Evolutionary conservation across 805 yeast species (phyloP).

Genomic region (Barnettozyma wickerhamii): DNA sequence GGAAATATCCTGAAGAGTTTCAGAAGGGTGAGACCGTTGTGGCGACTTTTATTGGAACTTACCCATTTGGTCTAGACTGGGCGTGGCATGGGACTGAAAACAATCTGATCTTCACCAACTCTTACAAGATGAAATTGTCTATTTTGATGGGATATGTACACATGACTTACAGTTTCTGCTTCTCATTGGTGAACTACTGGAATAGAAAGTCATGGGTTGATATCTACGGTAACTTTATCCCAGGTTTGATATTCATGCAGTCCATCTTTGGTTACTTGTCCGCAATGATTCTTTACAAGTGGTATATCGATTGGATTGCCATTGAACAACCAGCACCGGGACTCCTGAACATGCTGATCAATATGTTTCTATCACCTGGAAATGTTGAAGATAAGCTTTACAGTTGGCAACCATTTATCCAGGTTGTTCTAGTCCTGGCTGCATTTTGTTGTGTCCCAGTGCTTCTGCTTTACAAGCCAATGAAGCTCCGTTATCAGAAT

Average conservation of each 20-base stretch:
- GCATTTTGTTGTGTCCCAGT: constrained; percentile 93
- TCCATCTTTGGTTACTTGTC: constrained; percentile 93
- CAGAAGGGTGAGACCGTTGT: constrained; percentile 63
- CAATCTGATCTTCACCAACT: constrained; percentile 82
- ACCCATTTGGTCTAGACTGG: constrained; percentile 84
- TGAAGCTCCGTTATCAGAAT: constrained; percentile 58
- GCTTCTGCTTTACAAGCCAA: constrained; percentile 80
- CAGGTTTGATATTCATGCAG: constrained; percentile 93
- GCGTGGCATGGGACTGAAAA: constrained; percentile 98
- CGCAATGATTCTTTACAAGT: constrained; percentile 82
- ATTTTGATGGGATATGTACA: constrained; percentile 91
- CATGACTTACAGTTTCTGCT: constrained; percentile 86
- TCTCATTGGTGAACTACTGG: constrained; percentile 76
- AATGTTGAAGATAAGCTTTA: constrained; percentile 75
- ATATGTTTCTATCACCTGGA: constrained; percentile 95
- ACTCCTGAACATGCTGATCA: constrained; percentile 87
- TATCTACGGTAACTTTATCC: constrained; percentile 87
- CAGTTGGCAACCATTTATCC: constrained; percentile 74
- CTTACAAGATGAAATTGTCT: constrained; percentile 96
- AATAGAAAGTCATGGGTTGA: constrained; percentile 71
- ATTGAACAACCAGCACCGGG: constrained; percentile 84
- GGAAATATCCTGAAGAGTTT: constrained; percentile 80
- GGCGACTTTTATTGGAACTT: constrained; percentile 65
- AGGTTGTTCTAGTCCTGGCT: constrained; percentile 62
- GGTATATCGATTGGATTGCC: constrained; percentile 90